Evolutionary conservation across 768 basidiomycete genomes (phyloP), one percentile per base, ranked within the genome.

Genomic region (Pleurotus tuoliensis): DNA sequence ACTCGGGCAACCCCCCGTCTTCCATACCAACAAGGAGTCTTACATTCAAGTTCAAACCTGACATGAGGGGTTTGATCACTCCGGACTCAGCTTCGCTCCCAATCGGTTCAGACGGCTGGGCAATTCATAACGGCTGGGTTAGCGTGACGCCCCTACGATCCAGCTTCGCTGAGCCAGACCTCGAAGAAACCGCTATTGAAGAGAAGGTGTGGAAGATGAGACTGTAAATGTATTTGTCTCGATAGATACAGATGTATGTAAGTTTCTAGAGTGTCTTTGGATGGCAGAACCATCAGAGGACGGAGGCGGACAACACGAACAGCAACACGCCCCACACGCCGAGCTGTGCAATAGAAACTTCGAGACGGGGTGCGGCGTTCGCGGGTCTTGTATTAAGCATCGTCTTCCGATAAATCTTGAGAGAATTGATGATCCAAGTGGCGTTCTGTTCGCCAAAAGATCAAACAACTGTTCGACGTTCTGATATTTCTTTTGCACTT

Each of bases 31-130:
- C 25, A 15, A 50, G 30, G 51, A 65, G 69, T 46, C 75, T 95
- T 41, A 67, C 78, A 22, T 97, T 95, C 77, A 84, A 83, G 68
- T 97, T 79, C 67, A 84, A 74, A 64, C 87, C 70, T 11, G 84
- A 90, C 48, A 82, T 94, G 76, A 71, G 71, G n/a, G 76, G 74
- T 9, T 73, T 95, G 12, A 78, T 95, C 44, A 76, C 74, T 44
- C 91, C 91, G 2, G 68, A 77, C 12, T 59, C 76, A 46, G 77
- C 81, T 2, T 67, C 67, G 15, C 71, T 94, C n/a, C 90, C 92
- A 1, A 73, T 81, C 16, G 93, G 91, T 3, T 84, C 89, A 8
- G 94, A 97, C 68, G 84, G 82, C 0, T 92, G 90, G 89, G 92
- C 90, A 13, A 73, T 94, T 30, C 73, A 76, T 56, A 76, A 83